These are phyloP conservation scores for Thozetella sp. DNA, from an alignment of 495 filamentous ascomycete genomes.

Conservation along the genomic window DNA sequence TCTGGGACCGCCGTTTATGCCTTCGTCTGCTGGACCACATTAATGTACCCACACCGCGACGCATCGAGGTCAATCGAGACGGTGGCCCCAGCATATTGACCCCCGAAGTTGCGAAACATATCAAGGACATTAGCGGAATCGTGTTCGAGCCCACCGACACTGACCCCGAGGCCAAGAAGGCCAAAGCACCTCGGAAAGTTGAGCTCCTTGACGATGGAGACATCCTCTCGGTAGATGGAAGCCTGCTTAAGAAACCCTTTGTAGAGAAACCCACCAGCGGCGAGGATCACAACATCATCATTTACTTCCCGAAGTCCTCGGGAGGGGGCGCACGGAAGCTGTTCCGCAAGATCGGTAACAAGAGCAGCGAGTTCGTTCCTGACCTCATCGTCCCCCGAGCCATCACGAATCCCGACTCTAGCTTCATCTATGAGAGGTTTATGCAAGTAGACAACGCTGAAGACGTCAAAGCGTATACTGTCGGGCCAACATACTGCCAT, in stretches of 20 bases:
- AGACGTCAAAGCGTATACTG: conserved; percentile 98
- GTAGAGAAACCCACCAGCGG: conserved; percentile 98
- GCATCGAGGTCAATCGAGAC: conserved; percentile 93
- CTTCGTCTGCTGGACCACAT: conserved; percentile 85
- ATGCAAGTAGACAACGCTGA: conserved; percentile 94
- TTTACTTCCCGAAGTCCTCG: conserved; percentile 86
- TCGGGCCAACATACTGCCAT: conserved; percentile 91
- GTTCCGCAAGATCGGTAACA: conserved; percentile 97
- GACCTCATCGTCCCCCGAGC: conserved; percentile 74
- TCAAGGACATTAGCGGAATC: conserved; percentile 79
- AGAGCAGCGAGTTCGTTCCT: conserved; percentile 91
- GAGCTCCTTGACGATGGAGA: conserved; percentile 86
- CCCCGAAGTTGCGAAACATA: conserved; percentile 72
- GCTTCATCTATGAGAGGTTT: conserved; percentile 97
- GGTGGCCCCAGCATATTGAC: conserved; percentile 83
- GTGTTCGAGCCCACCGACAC: conserved; percentile 74
- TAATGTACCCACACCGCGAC: conserved; percentile 82
- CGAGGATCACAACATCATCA: conserved; percentile 98
- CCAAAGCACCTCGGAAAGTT: conserved; percentile 66
- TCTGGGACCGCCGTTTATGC: conserved; percentile 95
- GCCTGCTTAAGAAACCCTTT: conserved; percentile 84
- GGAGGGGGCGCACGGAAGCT: conserved; percentile 89
- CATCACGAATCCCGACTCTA: conserved; percentile 74
- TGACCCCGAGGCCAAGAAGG: conserved; percentile 53
- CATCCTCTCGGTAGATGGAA: conserved; percentile 83